These are phyloP conservation scores for Arthrinium puccinioides DNA, from an alignment of 2,329 filamentous ascomycete species.

Conservation along the genomic window DNA sequence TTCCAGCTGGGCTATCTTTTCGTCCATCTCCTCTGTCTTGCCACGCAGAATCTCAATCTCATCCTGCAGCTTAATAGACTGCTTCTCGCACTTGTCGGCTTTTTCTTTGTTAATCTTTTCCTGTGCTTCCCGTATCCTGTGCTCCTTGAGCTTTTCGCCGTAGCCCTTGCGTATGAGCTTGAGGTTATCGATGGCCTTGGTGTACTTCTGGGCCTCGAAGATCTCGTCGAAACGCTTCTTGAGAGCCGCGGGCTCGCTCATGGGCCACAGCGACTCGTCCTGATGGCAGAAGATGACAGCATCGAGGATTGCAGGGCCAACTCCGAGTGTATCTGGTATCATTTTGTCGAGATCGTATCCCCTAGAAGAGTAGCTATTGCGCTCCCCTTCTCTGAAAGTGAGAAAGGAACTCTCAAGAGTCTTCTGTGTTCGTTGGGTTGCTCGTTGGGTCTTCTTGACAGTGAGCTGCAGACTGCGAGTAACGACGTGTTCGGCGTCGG, in stretches of 20 bases:
- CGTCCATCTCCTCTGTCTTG: slow-evolving; percentile 50
- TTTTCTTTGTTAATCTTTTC: slow-evolving; percentile 80
- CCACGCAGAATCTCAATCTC: slow-evolving; percentile 57
- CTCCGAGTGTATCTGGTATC: slow-evolving; percentile 80
- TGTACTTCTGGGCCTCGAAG: slow-evolving; percentile 94
- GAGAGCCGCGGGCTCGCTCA: slow-evolving; percentile 76
- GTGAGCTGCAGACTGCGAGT: slow-evolving; percentile 80
- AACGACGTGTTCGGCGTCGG: slow-evolving; percentile 72
- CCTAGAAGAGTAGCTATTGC: slow-evolving; percentile 69
- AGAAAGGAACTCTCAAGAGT: slow-evolving; percentile 75
- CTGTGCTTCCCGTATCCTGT: slow-evolving; percentile 68
- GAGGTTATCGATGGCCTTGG: slow-evolving; percentile 93
- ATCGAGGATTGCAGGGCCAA: slow-evolving; percentile 83
- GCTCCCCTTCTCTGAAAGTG: slow-evolving; percentile 73
- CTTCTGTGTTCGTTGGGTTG: slow-evolving; percentile 64
- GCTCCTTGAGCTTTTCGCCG: slow-evolving; percentile 63
- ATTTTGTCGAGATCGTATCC: slow-evolving; percentile 76
- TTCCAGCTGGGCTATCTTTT: slow-evolving; percentile 54
- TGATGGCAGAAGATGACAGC: slow-evolving; percentile 98
- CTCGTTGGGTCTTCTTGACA: slow-evolving; percentile 70
- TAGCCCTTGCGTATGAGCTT: slow-evolving; percentile 80
- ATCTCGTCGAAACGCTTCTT: slow-evolving; percentile 98
- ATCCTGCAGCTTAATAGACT: slow-evolving; percentile 54
- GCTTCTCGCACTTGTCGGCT: slow-evolving; percentile 64
- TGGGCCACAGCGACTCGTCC: slow-evolving; percentile 93